These are phyloP conservation scores for Chaetomiaceae sp. DNA, from an alignment of 2,329 filamentous ascomycete species.

Conservation along the genomic window DNA sequence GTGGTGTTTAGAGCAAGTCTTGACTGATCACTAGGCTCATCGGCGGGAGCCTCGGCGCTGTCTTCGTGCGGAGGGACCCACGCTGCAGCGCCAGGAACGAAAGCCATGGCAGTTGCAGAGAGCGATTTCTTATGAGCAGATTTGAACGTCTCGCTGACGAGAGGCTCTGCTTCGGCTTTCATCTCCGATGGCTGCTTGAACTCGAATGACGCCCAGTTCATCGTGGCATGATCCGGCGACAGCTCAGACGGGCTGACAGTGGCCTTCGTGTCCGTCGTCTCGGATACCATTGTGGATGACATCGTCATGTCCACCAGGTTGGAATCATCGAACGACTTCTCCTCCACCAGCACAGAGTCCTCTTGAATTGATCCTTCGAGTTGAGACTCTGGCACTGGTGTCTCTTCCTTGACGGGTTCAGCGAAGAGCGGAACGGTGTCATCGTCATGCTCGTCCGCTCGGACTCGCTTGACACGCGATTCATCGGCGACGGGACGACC, in stretches of 20 bases:
- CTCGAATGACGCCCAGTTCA: conserved; percentile 57
- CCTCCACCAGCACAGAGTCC: conserved; percentile 29
- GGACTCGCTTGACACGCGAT: conserved; percentile 70
- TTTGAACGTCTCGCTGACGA: conserved; percentile 41
- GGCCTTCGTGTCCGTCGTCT: conserved; percentile 50
- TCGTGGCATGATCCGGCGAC: conserved; percentile 45
- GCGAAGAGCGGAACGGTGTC: conserved; percentile 75
- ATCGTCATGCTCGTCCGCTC: conserved; percentile 58
- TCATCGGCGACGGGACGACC: conserved; percentile 59
- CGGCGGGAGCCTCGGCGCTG: conserved; percentile 20
- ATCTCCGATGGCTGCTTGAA: conserved; percentile 48
- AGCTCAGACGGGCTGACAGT: conserved; percentile 50
- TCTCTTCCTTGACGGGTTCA: conserved; percentile 39
- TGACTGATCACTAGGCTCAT: conserved; percentile 19
- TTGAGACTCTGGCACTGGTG: conserved; percentile 29
- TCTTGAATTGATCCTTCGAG: conserved; percentile 26
- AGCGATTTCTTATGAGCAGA: conserved; percentile 53
- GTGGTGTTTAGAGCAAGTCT: not conserved
- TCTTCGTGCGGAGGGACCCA: conserved; percentile 26
- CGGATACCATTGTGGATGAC: conserved; percentile 49
- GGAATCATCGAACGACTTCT: conserved; percentile 36
- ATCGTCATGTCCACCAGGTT: conserved; percentile 49
- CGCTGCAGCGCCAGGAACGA: conserved; percentile 45
- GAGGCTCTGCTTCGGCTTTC: conserved; percentile 44
- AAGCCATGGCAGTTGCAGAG: conserved; percentile 67